Evolutionary conservation across 2,329 filamentous ascomycete genomes (phyloP).

Genomic region (Venturia asperata): DNA sequence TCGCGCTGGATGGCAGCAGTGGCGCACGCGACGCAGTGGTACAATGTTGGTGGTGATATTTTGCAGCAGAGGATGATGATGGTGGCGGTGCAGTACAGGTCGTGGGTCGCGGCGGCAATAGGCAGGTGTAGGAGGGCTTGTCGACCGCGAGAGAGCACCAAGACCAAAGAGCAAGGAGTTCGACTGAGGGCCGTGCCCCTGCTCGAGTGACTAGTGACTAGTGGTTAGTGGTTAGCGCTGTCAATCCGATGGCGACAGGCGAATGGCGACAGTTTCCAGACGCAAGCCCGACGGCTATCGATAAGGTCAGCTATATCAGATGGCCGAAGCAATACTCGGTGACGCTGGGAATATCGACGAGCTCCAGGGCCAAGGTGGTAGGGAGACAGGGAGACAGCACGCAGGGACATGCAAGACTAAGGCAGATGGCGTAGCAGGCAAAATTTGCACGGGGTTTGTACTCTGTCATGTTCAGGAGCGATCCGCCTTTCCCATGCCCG

Average conservation of each 20-base stretch:
- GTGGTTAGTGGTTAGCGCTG: no score
- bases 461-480: no score
- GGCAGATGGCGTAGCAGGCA: no score
- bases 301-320: neutral
- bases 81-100: neutral
- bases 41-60: neutral
- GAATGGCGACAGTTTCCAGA: neutral
- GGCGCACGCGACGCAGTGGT: constrained; percentile 6
- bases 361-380: no score
- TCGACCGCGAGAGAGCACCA: neutral
- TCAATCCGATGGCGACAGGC: neutral
- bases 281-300: neutral
- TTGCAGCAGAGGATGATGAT: neutral
- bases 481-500: no score
- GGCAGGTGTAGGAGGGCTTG: neutral
- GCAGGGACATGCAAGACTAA: no score
- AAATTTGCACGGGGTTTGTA: no score
- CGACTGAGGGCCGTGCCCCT: neutral
- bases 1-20: neutral
- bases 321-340: neutral
- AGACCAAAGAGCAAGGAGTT: neutral
- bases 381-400: no score
- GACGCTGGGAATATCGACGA: neutral
- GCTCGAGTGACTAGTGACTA: neutral
- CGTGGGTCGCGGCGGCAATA: neutral